Base-by-base conservation (phyloP, 371 early-diverging fungal species). In the Blastocladiella emersonii region DNA sequence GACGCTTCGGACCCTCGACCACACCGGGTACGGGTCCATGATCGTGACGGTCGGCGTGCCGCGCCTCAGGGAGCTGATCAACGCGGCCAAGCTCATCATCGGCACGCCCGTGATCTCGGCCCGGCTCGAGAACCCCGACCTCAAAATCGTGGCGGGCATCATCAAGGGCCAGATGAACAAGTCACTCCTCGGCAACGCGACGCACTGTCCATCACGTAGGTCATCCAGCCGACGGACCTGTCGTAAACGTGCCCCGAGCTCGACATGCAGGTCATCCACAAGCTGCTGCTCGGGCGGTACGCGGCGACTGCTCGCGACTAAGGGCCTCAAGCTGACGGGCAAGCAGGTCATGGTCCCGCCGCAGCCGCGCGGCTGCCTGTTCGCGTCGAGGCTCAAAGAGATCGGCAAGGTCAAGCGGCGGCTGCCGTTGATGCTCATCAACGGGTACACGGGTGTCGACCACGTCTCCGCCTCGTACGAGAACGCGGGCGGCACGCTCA, bases 1-100 rank as follows among this genome's bases (percentile, higher is more conserved):
- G 99, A 99, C 99, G 32, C 76, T 99, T 65, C 99, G 99, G 74
- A 99, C 99, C 62, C 98, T 99, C 91, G 98, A 99, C 80, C 88
- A 87, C 76, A 99, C 99, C 66, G 99, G 99, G 87, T 98, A 99
- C 57, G 85, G 92, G 43, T 87, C 88, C 67, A 93, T 93, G 77
- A 96, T 93, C 70, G 97, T 98, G 19, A 99, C 98, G 5, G 85
- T 92, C 65, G 99, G 99, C 82, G 99, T 99, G 30, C 99, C 99
- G 45, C 92, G 99, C 75, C 78, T 99, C 66, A 99, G 98, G 84
- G 99, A 99, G 85, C 92, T 99, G 63, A 97, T 99, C 74, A 99
- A 98, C 81, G 95, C 98, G 23, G 94, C 19, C 75, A 81, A 98
- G 8, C 91, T 85, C 62, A 95, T 91, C n/a, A n/a, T n/a, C 74